Percentiles rank a stretch among this genome's conserved stretches.
Conservation (phyloP, 2,329 filamentous ascomycete genomes). For the Calonectria pauciramosa region DNA sequence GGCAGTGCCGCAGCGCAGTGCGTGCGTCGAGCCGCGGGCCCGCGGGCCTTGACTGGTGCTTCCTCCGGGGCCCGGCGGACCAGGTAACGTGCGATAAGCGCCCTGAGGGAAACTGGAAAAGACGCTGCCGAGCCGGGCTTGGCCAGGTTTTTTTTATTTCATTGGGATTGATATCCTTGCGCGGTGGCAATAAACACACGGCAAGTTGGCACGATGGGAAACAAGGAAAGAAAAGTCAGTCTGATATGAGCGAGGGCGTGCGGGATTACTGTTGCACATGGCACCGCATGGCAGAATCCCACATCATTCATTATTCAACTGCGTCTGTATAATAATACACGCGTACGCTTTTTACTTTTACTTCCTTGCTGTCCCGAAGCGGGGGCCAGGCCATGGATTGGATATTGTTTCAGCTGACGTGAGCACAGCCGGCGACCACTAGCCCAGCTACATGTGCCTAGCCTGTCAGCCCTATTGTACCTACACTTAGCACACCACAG, state of each 20-base stretch:
- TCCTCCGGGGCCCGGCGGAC: background rate
- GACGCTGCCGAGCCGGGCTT: background rate
- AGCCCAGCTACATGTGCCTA: background rate
- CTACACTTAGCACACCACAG: background rate
- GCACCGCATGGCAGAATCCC: background rate
- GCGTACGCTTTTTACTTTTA: background rate
- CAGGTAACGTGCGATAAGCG: background rate
- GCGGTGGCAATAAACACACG: too few relatives aligned
- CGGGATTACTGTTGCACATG: background rate
- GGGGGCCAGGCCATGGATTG: background rate
- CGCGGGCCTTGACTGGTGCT: background rate
- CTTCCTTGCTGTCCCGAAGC: background rate
- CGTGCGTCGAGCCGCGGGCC: conserved; percentile 1
- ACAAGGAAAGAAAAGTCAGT: background rate
- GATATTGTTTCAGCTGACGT: background rate
- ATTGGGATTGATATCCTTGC: background rate
- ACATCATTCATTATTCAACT: background rate
- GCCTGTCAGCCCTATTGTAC: background rate
- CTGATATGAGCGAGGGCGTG: background rate
- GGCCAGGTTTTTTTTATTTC: background rate
- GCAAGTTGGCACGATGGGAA: too few relatives aligned
- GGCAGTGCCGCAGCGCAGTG: background rate
- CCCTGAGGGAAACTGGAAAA: background rate
- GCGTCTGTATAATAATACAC: background rate
- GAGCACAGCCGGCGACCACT: background rate